These are phyloP conservation scores for Erysiphe pisi DNA, from an alignment of 2,329 filamentous ascomycete species.

Conservation along the genomic window DNA sequence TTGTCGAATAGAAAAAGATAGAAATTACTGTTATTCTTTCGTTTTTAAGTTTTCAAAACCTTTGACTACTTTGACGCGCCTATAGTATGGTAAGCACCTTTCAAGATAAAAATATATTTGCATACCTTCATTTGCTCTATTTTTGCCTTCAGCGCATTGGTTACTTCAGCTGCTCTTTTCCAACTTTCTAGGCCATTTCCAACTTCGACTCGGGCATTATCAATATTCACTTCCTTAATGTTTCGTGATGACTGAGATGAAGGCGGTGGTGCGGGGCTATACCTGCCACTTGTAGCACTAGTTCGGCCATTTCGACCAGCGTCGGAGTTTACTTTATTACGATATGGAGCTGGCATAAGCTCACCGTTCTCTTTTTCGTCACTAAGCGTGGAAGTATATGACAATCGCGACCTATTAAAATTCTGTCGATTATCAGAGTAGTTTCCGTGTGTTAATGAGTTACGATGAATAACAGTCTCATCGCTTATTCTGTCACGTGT, in stretches of 20 bases:
- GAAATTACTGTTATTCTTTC: background rate
- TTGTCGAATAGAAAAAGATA: background rate
- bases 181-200: slow-evolving; percentile 68
- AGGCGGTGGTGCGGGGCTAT: slow-evolving; percentile 34
- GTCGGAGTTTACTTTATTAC: slow-evolving; percentile 36
- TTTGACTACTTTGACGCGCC: slow-evolving; percentile 45
- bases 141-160: slow-evolving; percentile 88
- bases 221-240: slow-evolving; percentile 35
- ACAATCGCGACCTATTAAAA: slow-evolving; percentile 39
- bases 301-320: slow-evolving; percentile 34
- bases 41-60: slow-evolving; percentile 36
- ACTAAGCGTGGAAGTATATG: slow-evolving; percentile 54
- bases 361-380: slow-evolving; percentile 65
- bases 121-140: slow-evolving; percentile 95
- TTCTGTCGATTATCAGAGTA: slow-evolving; percentile 32
- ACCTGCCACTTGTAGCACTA: slow-evolving; percentile 36
- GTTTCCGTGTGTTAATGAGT: slow-evolving; percentile 38
- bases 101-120: slow-evolving; percentile 21
- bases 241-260: slow-evolving; percentile 33
- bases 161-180: slow-evolving; percentile 94
- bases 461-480: slow-evolving; percentile 51
- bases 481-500: slow-evolving; percentile 45
- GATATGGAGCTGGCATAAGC: slow-evolving; percentile 33
- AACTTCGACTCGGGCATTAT: slow-evolving; percentile 34
- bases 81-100: slow-evolving; percentile 32